Evolutionary conservation across 441 rosid genomes (phyloP).

Genomic region (Melastoma candidum): DNA sequence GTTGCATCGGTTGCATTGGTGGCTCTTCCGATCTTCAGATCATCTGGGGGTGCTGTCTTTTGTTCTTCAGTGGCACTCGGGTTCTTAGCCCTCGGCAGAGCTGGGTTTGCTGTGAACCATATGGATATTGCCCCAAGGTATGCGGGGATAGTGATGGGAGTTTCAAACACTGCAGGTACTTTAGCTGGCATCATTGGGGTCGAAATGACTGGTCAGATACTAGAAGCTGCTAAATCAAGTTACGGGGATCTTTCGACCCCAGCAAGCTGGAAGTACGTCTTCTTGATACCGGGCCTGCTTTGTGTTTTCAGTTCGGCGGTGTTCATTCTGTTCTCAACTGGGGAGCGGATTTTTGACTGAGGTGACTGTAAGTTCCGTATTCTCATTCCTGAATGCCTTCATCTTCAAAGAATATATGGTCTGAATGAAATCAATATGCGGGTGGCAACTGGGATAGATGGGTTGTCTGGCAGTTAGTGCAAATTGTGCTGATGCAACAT

Average conservation of each 20-base stretch:
- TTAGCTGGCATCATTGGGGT: conserved; percentile 91
- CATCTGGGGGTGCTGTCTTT: conserved; percentile 59
- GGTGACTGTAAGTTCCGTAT: neutral
- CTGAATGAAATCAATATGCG: too few relatives aligned
- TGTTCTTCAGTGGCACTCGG: conserved; percentile 88
- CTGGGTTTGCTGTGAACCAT: conserved; percentile 93
- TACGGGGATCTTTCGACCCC: conserved; percentile 78
- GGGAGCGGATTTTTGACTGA: conserved; percentile 93
- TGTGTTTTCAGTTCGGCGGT: conserved; percentile 67
- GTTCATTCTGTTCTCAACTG: conserved; percentile 72
- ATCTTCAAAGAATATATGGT: too few relatives aligned
- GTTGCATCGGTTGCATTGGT: conserved; percentile 77
- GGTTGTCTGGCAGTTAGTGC: too few relatives aligned
- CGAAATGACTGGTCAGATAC: conserved; percentile 73
- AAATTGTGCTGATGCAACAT: too few relatives aligned
- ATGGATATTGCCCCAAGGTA: conserved; percentile 95
- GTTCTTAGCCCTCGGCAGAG: conserved; percentile 81
- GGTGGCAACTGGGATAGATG: too few relatives aligned
- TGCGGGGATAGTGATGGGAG: conserved; percentile 94
- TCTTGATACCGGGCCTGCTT: conserved; percentile 76
- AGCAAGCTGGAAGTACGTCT: conserved; percentile 83
- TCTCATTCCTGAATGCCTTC: too few relatives aligned
- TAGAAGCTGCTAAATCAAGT: conserved; percentile 62
- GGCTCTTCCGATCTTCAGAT: conserved; percentile 70
- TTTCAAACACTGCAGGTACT: conserved; percentile 94